These are phyloP conservation scores for Whalleya microplaca DNA, from an alignment of 2,329 filamentous ascomycete genomes.

Conservation along the genomic window DNA sequence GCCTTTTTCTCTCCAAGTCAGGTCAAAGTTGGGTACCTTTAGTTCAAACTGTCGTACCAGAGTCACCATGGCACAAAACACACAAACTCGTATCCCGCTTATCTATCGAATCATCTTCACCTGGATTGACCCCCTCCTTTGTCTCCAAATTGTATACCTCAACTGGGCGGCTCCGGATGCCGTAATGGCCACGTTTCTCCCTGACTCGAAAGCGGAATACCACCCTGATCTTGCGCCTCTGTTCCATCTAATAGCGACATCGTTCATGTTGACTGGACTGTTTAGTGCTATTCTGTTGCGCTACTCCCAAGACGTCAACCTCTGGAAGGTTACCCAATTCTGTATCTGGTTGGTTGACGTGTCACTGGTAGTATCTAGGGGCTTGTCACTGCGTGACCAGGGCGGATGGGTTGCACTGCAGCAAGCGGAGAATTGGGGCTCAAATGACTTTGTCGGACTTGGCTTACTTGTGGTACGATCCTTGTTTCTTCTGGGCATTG, in stretches of 20 bases:
- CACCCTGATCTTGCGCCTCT: not conserved
- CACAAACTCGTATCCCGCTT: constrained; percentile 4
- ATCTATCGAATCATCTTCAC: not conserved
- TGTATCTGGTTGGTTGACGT: not conserved
- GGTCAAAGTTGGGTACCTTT: constrained; percentile 11
- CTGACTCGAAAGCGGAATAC: not conserved
- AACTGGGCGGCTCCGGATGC: not conserved
- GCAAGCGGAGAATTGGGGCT: not conserved
- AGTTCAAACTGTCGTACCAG: not conserved
- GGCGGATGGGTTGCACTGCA: too few species aligned
- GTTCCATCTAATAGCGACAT: constrained; percentile 1
- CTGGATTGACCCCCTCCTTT: not conserved
- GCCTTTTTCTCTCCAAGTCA: not conserved
- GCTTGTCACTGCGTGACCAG: not conserved
- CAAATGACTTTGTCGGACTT: not conserved
- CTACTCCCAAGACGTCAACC: too few species aligned
- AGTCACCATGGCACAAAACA: constrained; percentile 8
- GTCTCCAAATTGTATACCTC: not conserved
- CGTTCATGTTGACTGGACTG: not conserved
- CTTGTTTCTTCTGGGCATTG: not conserved
- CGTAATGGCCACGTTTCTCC: not conserved
- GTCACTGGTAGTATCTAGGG: not conserved
- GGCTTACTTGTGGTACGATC: not conserved
- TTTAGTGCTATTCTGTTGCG: not conserved
- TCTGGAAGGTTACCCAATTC: not conserved